Evolutionary conservation across 1,284 basidiomycete species (phyloP).

Genomic region (Cryptococcus sp.): DNA sequence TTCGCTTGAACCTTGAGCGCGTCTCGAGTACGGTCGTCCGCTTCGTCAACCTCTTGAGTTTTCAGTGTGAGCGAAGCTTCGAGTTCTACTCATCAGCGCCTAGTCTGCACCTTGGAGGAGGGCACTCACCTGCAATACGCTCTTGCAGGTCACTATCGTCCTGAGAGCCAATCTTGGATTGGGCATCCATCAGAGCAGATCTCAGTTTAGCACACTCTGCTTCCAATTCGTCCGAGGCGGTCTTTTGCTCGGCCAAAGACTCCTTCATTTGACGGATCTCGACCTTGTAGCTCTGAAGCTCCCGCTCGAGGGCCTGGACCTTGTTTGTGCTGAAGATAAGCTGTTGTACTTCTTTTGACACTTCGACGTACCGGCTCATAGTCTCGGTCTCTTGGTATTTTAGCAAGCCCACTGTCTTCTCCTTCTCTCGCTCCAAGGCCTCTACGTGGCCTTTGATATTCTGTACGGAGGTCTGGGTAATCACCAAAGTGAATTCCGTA

Average conservation of each 20-base stretch:
- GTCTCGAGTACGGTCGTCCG: constrained; percentile 31
- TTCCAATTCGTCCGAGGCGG: background rate
- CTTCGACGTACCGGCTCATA: constrained; percentile 3
- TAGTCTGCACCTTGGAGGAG: background rate
- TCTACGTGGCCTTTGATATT: background rate
- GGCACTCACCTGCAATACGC: constrained; percentile 17
- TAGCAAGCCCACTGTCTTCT: background rate
- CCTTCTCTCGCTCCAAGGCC: constrained; percentile 3
- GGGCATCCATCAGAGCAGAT: constrained; percentile 5
- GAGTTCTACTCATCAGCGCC: constrained; percentile 16
- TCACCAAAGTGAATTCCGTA: too few relatives aligned
- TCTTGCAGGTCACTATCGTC: constrained; percentile 12
- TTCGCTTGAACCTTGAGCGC: constrained; percentile 27
- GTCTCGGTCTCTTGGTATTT: constrained; percentile 1
- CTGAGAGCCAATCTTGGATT: constrained; percentile 4
- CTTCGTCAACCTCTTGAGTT: constrained; percentile 35
- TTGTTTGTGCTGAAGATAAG: background rate
- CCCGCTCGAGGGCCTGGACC: background rate
- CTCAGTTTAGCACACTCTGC: constrained; percentile 1
- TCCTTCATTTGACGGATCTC: background rate
- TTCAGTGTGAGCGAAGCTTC: constrained; percentile 25
- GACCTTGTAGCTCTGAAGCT: background rate
- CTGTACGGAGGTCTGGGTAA: too few relatives aligned
- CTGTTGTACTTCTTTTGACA: constrained; percentile 1
- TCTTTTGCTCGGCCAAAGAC: constrained; percentile 1